Conservation (phyloP, 352 stramenopile species). For the Phytophthora sp. region DNA sequence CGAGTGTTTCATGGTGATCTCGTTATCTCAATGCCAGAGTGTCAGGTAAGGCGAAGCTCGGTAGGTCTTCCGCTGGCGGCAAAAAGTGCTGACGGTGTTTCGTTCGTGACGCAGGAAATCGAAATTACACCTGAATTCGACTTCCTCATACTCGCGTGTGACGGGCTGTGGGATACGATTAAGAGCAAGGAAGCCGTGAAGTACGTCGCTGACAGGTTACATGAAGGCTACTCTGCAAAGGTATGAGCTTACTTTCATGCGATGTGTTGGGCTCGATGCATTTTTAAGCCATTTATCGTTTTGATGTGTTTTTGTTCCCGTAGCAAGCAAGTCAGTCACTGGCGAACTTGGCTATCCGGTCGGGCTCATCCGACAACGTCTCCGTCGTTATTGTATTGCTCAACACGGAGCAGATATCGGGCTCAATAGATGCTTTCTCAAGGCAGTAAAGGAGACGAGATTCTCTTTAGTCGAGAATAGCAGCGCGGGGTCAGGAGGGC, state of each 20-base stretch:
- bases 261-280: background rate
- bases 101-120: slow-evolving; percentile 64
- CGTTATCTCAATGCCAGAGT: slow-evolving; percentile 86
- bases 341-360: slow-evolving; percentile 87
- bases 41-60: slow-evolving; percentile 46
- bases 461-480: slow-evolving; percentile 1
- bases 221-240: slow-evolving; percentile 71
- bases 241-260: slow-evolving; percentile 26
- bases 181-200: slow-evolving; percentile 92
- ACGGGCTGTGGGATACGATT: slow-evolving; percentile 94
- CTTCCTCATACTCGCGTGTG: slow-evolving; percentile 92
- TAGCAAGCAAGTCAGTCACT: slow-evolving; percentile 84
- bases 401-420: slow-evolving; percentile 51
- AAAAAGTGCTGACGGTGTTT: slow-evolving; percentile 11
- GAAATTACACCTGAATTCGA: slow-evolving; percentile 90
- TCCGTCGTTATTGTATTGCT: slow-evolving; percentile 88
- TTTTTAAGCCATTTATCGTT: slow-evolving; percentile 5
- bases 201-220: slow-evolving; percentile 75
- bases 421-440: slow-evolving; percentile 37
- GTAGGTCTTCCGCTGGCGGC: slow-evolving; percentile 7
- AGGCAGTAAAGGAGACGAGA: slow-evolving; percentile 22
- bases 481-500: background rate
- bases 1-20: slow-evolving; percentile 86
- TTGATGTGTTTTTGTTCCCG: slow-evolving; percentile 11
- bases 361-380: slow-evolving; percentile 88